phyloP scores from a whole-genome alignment of 2,329 filamentous ascomycete species.

The Cryphonectria nitschkei region DNA sequence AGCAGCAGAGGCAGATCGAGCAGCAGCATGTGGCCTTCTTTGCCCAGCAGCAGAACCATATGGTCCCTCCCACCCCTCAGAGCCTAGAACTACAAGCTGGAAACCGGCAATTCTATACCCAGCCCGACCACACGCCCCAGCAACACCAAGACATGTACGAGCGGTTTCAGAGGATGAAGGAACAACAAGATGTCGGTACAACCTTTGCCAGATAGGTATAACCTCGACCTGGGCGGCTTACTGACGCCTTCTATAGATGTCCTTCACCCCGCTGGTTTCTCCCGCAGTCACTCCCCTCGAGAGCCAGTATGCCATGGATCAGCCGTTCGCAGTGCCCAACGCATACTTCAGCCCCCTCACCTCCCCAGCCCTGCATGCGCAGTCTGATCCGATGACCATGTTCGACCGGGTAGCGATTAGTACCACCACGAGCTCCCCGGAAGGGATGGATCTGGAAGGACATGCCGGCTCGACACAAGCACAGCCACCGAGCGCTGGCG shows the following conservation, averaged over 20 bases:
- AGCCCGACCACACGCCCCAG: constrained; percentile 52
- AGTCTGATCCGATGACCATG: constrained; percentile 56
- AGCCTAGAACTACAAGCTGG: constrained; percentile 75
- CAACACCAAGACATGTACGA: constrained; percentile 69
- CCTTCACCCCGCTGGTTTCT: constrained; percentile 80
- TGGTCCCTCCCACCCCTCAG: constrained; percentile 79
- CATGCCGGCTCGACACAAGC: constrained; percentile 39
- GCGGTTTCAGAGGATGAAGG: constrained; percentile 67
- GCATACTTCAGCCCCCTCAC: constrained; percentile 84
- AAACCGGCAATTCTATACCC: constrained; percentile 57
- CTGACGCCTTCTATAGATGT: constrained; percentile 56
- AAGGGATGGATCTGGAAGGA: constrained; percentile 59
- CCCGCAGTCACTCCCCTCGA: constrained; percentile 84
- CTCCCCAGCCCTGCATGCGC: constrained; percentile 77
- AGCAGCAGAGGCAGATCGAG: constrained; percentile 61
- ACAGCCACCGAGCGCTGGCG: constrained; percentile 48
- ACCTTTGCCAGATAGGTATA: too few species aligned
- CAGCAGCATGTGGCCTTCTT: constrained; percentile 62
- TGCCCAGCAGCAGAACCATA: constrained; percentile 56
- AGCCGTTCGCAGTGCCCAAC: constrained; percentile 64
- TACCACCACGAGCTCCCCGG: constrained; percentile 55
- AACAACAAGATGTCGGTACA: constrained; percentile 67
- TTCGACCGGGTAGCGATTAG: constrained; percentile 48
- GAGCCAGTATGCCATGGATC: constrained; percentile 65
- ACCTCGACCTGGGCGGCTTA: constrained; percentile 9